A percentile compares a stretch with the other conserved stretches of the same genome.
Conservation (phyloP, 768 basidiomycete genomes). For the Mrakia blollopis region DNA sequence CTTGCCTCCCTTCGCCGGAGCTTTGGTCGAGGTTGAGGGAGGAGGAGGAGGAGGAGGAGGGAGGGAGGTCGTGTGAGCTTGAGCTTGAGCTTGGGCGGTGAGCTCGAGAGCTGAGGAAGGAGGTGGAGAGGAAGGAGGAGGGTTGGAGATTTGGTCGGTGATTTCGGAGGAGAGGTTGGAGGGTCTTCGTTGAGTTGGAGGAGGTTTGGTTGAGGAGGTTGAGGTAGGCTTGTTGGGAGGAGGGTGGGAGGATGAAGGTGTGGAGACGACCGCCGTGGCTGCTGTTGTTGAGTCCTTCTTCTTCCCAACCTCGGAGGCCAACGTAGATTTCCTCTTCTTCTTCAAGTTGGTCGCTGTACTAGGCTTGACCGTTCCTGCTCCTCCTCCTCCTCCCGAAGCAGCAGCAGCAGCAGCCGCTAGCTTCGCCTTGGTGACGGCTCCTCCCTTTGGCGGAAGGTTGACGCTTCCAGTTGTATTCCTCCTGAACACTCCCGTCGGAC, state of each 20-base stretch:
- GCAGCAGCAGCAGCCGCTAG: background rate
- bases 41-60: no score
- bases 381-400: background rate
- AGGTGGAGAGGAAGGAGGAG: background rate
- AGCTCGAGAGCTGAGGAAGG: no score
- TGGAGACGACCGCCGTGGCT: background rate
- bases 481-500: constrained; percentile 8
- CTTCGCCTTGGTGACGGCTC: background rate
- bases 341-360: background rate
- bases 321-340: constrained; percentile 1
- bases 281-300: background rate
- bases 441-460: background rate
- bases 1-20: background rate
- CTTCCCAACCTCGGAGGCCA: background rate
- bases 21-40: background rate
- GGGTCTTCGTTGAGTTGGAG: background rate
- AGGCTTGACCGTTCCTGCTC: background rate
- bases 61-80: background rate
- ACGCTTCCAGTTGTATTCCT: constrained; percentile 11
- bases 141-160: background rate
- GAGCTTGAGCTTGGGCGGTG: background rate
- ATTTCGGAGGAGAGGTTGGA: constrained; percentile 15
- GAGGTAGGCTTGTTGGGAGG: background rate
- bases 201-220: background rate
- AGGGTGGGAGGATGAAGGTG: background rate